These are phyloP conservation scores for Plasmodium coatneyi DNA, from an alignment of 169 alveolate species.

Conservation along the genomic window DNA sequence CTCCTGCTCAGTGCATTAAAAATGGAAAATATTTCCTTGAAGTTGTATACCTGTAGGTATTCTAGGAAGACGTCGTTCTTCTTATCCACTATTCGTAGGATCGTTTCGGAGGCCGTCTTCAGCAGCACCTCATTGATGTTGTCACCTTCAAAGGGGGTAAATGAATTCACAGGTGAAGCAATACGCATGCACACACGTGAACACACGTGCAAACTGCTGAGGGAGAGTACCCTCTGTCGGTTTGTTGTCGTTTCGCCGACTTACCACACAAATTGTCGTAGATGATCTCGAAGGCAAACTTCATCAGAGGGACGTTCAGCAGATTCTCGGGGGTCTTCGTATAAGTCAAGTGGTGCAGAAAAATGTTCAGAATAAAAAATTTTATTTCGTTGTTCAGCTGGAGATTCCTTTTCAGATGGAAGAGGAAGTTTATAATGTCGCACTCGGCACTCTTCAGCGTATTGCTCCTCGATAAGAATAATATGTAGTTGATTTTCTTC, in stretches of 20 bases:
- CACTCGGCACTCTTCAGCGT: constrained; percentile 61
- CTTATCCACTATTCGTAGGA: constrained; percentile 46
- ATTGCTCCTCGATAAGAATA: constrained; percentile 48
- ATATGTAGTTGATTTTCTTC: constrained; percentile 35
- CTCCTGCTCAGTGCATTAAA: constrained; percentile 16
- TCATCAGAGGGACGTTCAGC: constrained; percentile 42
- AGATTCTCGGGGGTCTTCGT: constrained; percentile 45
- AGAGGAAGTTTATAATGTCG: constrained; percentile 28
- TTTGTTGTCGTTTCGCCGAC: background rate
- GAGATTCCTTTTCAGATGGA: constrained; percentile 16
- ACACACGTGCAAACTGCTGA: too few relatives aligned
- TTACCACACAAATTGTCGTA: constrained; percentile 29
- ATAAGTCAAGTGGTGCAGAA: constrained; percentile 53
- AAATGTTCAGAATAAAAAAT: constrained; percentile 49
- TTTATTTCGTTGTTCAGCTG: constrained; percentile 39
- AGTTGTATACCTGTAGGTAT: constrained; percentile 12
- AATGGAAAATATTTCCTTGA: constrained; percentile 39
- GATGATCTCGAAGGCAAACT: constrained; percentile 40
- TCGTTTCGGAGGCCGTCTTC: constrained; percentile 53
- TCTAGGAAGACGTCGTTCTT: constrained; percentile 48
- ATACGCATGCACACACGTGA: background rate
- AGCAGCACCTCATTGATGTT: constrained; percentile 31
- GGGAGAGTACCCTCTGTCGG: too few relatives aligned
- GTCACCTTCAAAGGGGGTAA: background rate
- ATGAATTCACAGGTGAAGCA: background rate